phyloP scores from a whole-genome alignment of 768 basidiomycete genomes.

The Podaxis sp. region DNA sequence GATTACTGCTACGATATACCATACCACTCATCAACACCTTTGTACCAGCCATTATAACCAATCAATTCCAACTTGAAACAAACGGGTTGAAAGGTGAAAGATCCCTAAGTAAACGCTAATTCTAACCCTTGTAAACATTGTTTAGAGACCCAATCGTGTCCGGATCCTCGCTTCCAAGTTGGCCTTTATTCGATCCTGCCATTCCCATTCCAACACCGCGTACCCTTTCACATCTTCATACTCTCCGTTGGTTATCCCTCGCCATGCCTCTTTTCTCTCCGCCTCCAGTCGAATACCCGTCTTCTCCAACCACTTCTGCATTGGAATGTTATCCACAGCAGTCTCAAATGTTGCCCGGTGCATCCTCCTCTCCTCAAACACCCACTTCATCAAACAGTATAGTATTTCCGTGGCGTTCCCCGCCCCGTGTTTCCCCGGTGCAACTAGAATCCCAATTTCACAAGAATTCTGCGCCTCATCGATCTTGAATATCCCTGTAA shows the following conservation, averaged over 20 bases:
- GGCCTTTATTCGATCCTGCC: slow-evolving; percentile 34
- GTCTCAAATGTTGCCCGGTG: slow-evolving; percentile 46
- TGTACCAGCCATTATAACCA: slow-evolving; percentile 14
- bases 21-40: slow-evolving; percentile 9
- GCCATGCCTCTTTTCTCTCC: slow-evolving; percentile 40
- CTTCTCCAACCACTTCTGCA: slow-evolving; percentile 47
- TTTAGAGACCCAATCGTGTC: slow-evolving; percentile 6
- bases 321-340: slow-evolving; percentile 37
- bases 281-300: slow-evolving; percentile 40
- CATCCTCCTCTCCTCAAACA: slow-evolving; percentile 41
- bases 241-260: slow-evolving; percentile 27
- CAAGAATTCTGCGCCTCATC: slow-evolving; percentile 35
- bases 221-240: slow-evolving; percentile 41
- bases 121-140: background rate
- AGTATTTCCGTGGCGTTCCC: slow-evolving; percentile 45
- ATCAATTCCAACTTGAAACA: slow-evolving; percentile 1
- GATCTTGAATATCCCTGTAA: slow-evolving; percentile 38
- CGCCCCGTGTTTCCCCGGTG: slow-evolving; percentile 34
- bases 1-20: slow-evolving; percentile 4
- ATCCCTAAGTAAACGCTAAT: background rate
- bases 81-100: background rate
- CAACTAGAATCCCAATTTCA: slow-evolving; percentile 42
- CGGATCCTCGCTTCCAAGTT: slow-evolving; percentile 30
- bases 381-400: slow-evolving; percentile 37
- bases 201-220: slow-evolving; percentile 43